Base-by-base conservation (phyloP, 2,329 filamentous ascomycete species). In the Diaporthe helianthi region DNA sequence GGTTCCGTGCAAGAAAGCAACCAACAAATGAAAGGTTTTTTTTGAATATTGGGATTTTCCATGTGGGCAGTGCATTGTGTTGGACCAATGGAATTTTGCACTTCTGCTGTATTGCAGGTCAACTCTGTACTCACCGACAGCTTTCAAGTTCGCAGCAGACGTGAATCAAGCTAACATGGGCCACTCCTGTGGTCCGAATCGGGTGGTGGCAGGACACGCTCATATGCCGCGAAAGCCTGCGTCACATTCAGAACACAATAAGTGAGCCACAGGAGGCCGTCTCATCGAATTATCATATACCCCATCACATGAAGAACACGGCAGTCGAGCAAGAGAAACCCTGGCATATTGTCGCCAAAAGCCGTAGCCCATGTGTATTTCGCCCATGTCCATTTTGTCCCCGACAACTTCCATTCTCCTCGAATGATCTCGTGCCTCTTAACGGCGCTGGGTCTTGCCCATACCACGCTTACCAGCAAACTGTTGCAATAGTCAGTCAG, bases 391-490 rank as follows among this genome's bases (percentile, higher is more conserved):
- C 44, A 47, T 47, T 47, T 47, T 47, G n/a, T 47, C 9, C 44
- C n/a, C 38, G 17, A n/a, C 26, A 3, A 2, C 26, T n/a, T 24
- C 29, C n/a, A 24, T 8, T n/a, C 24, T 31, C 7, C n/a, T 22
- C 26, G 26, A 3, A 10, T 12, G 3, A 8, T 19, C 33, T 13
- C 22, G 6, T 9, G 26, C 17, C 55, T 22, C 65, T 85, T 85
- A 93, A 80, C 90, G 89, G 74, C 90, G 89, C 76, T 88, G 83
- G 69, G 93, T 95, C 86, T 96, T 97, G 82, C 96, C 95, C 78
- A 97, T 94, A 73, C 93, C 91, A 80, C 96, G 92, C 87, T 98
- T 99, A 76, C 96, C 96, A 71, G 92, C 86, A 79, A 93, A 90
- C 92, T 94, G 70, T 66, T 46, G n/a, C 44, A 54, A 13, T 72